These are phyloP conservation scores for Arxiozyma bovina DNA, from an alignment of 1,139 yeast species.

Conservation along the genomic window DNA sequence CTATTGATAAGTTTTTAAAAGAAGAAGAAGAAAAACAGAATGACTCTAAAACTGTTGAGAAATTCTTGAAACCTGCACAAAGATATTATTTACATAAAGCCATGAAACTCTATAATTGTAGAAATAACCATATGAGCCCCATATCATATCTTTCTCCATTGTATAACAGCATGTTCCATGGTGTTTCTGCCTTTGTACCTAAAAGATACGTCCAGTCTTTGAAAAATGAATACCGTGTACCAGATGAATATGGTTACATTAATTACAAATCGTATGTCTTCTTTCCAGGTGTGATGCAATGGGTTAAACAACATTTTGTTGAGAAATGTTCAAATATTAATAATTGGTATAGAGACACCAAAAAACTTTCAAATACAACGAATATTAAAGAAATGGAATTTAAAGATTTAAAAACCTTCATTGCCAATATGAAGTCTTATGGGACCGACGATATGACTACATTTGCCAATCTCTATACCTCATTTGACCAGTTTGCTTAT, in stretches of 20 bases:
- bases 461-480: conserved; percentile 15
- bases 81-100: conserved; percentile 22
- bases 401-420: conserved; percentile 14
- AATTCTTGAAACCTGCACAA: conserved; percentile 15
- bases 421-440: conserved; percentile 13
- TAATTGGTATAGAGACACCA: conserved; percentile 11
- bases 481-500: conserved; percentile 19
- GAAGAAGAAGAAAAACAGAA: conserved; percentile 4
- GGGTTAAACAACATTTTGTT: conserved; percentile 15
- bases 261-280: conserved; percentile 21
- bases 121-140: conserved; percentile 44
- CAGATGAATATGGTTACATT: conserved; percentile 26
- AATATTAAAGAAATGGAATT: conserved; percentile 12
- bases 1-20: conserved; percentile 1
- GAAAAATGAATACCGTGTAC: conserved; percentile 38
- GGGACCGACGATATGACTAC: conserved; percentile 10
- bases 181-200: conserved; percentile 44
- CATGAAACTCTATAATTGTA: conserved; percentile 39
- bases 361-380: conserved; percentile 10
- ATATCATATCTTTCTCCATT: conserved; percentile 40
- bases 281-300: conserved; percentile 23
- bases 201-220: conserved; percentile 32
- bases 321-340: conserved; percentile 15
- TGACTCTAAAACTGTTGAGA: conserved; percentile 5
- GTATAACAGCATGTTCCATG: conserved; percentile 43